Percentiles rank a stretch among this genome's conserved stretches.
Evolutionary conservation across 169 alveolate genomes (phyloP).

Genomic region (Plasmodium fragile): DNA sequence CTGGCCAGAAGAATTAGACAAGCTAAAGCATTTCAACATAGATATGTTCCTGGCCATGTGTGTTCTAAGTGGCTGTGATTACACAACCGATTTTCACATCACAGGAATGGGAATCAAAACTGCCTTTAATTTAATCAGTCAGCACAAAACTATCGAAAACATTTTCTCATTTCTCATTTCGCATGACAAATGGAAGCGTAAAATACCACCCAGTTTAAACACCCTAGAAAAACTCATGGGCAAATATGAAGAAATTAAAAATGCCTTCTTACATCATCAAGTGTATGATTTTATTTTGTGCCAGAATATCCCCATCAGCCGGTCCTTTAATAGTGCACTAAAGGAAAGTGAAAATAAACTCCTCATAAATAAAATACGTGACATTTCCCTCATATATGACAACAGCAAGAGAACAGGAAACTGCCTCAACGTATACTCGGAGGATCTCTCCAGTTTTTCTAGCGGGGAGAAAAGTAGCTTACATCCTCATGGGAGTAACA

Average conservation of each 20-base stretch:
- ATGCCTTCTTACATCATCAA: conserved; percentile 82
- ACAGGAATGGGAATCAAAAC: conserved; percentile 87
- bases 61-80: conserved; percentile 86
- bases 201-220: conserved; percentile 79
- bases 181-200: conserved; percentile 79
- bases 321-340: conserved; percentile 43
- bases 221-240: conserved; percentile 74
- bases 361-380: conserved; percentile 17
- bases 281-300: conserved; percentile 79
- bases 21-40: conserved; percentile 80
- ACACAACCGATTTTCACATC: conserved; percentile 86
- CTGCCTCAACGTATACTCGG: conserved; percentile 7
- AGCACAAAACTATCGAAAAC: conserved; percentile 76
- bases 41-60: conserved; percentile 86
- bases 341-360: neutral
- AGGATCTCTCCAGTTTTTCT: neutral
- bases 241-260: conserved; percentile 78
- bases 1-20: conserved; percentile 76
- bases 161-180: conserved; percentile 69
- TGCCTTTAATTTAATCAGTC: conserved; percentile 79
- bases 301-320: conserved; percentile 22
- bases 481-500: neutral
- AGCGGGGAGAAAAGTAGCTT: neutral
- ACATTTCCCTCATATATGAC: conserved; percentile 14
- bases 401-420: neutral